Evolutionary conservation across 768 basidiomycete genomes (phyloP).

Genomic region (Tylopilus plumbeoviolaceoides): DNA sequence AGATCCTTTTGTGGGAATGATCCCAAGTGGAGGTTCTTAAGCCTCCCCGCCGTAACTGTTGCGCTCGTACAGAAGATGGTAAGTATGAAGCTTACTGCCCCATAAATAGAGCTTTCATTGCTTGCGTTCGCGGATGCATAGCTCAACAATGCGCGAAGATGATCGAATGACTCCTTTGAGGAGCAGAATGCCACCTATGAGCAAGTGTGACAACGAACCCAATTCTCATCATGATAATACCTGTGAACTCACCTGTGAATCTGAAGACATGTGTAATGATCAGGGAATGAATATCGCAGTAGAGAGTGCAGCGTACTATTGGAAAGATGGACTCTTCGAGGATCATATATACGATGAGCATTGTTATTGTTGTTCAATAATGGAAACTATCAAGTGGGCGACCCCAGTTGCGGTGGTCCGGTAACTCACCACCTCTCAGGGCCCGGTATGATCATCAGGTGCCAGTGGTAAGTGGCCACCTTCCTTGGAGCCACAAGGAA

Average conservation of each 20-base stretch:
- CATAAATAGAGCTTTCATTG: conserved; percentile 1
- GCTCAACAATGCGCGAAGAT: background rate
- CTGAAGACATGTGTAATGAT: background rate
- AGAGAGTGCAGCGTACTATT: too few relatives aligned
- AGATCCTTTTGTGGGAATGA: conserved; percentile 1
- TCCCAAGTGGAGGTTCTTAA: background rate
- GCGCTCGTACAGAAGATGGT: background rate
- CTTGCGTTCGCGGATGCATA: background rate
- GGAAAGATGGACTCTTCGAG: too few relatives aligned
- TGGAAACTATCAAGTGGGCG: too few relatives aligned
- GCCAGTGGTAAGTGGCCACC: too few relatives aligned
- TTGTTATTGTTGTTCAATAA: too few relatives aligned
- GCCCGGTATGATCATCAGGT: too few relatives aligned
- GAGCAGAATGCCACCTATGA: background rate
- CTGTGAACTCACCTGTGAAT: background rate
- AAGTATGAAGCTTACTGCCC: background rate
- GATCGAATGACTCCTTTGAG: background rate
- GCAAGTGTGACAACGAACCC: background rate
- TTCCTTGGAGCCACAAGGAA: too few relatives aligned
- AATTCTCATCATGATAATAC: background rate
- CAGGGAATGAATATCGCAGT: background rate
- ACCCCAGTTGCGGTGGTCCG: too few relatives aligned
- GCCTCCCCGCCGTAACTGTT: background rate
- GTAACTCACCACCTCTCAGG: too few relatives aligned
- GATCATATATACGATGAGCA: too few relatives aligned